Evolutionary conservation across 179 eudicot genomes (phyloP).

Genomic region (Beta macrorhiza): DNA sequence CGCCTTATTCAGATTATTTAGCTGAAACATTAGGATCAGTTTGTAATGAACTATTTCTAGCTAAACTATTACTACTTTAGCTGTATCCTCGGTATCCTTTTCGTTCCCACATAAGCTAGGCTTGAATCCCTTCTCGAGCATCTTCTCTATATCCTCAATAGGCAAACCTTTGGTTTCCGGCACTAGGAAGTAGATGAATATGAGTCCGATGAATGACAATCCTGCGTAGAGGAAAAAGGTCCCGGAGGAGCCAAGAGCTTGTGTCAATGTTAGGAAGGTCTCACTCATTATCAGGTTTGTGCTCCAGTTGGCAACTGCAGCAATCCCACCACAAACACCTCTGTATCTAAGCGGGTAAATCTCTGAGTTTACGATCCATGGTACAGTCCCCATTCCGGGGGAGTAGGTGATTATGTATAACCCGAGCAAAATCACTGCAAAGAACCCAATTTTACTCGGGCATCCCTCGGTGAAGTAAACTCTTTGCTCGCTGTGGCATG

Average conservation of each 20-base stretch:
- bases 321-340: conserved; percentile 67
- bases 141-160: conserved; percentile 70
- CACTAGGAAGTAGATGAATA: conserved; percentile 54
- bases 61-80: background rate
- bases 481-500: conserved; percentile 45
- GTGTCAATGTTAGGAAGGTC: conserved; percentile 57
- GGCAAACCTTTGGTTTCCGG: conserved; percentile 77
- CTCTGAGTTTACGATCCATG: conserved; percentile 81
- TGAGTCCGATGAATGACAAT: conserved; percentile 45
- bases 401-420: conserved; percentile 59
- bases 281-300: conserved; percentile 66
- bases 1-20: no score
- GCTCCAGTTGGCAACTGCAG: conserved; percentile 70
- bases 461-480: conserved; percentile 71
- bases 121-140: conserved; percentile 63
- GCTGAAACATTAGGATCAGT: no score
- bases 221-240: conserved; percentile 63
- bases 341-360: conserved; percentile 69
- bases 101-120: conserved; percentile 32
- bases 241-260: conserved; percentile 58
- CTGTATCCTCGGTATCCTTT: background rate
- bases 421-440: conserved; percentile 57
- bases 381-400: conserved; percentile 82
- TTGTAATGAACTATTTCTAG: background rate
- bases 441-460: conserved; percentile 59